Evolutionary conservation across 371 early-diverging fungal species (phyloP).

Genomic region (Rhizopus stolonifer): DNA sequence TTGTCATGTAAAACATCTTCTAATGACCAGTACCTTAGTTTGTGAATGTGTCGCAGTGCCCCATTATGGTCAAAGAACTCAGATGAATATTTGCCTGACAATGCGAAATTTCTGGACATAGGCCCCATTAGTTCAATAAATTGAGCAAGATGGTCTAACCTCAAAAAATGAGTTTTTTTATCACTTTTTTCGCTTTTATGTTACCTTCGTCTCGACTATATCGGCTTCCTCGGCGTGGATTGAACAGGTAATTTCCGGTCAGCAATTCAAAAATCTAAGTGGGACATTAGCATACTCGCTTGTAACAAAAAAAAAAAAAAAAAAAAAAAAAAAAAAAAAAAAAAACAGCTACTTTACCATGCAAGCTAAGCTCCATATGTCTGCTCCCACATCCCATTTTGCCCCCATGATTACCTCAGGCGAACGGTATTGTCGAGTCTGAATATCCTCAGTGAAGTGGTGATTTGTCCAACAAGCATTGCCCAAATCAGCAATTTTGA

Average conservation of each 20-base stretch:
- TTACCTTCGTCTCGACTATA: slow-evolving; percentile 92
- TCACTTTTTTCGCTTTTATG: slow-evolving; percentile 13
- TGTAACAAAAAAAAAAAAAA: no score
- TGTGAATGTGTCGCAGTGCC: slow-evolving; percentile 82
- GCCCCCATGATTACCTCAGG: slow-evolving; percentile 97
- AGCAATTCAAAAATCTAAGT: slow-evolving; percentile 78
- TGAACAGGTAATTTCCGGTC: slow-evolving; percentile 94
- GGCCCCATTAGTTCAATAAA: slow-evolving; percentile 90
- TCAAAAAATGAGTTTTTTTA: no score
- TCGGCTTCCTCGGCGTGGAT: slow-evolving; percentile 80
- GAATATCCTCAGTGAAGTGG: slow-evolving; percentile 95
- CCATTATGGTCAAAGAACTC: slow-evolving; percentile 81
- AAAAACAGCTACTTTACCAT: slow-evolving; percentile 54
- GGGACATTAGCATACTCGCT: no score
- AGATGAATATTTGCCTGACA: slow-evolving; percentile 71
- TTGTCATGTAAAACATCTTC: slow-evolving; percentile 84
- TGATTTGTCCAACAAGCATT: slow-evolving; percentile 96
- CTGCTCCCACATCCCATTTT: slow-evolving; percentile 86
- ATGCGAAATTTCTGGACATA: slow-evolving; percentile 72
- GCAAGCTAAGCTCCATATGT: slow-evolving; percentile 98
- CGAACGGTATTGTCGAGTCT: slow-evolving; percentile 96
- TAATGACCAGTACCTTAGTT: slow-evolving; percentile 81
- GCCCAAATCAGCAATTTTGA: slow-evolving; percentile 97
- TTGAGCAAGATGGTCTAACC: slow-evolving; percentile 92
- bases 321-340: neutral